These are phyloP conservation scores for Lactarius tabidus DNA, from an alignment of 768 basidiomycete genomes.

Conservation along the genomic window DNA sequence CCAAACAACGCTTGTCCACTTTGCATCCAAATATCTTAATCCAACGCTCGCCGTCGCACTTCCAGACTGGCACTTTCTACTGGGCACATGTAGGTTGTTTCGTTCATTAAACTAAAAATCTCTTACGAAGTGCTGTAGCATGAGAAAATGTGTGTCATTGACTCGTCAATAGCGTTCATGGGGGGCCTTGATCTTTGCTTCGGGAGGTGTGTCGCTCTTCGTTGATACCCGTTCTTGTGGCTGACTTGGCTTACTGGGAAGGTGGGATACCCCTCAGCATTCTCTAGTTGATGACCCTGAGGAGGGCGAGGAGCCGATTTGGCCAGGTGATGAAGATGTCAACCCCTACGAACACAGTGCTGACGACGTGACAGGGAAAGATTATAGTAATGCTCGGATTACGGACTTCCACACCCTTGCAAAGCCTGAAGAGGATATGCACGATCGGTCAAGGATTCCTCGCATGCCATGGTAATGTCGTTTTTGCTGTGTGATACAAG, in stretches of 20 bases:
- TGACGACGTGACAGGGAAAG: constrained; percentile 64
- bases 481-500: constrained; percentile 24
- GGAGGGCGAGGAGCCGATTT: constrained; percentile 62
- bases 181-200: constrained; percentile 95
- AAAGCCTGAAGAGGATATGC: constrained; percentile 94
- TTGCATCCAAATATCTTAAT: constrained; percentile 94
- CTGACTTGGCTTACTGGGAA: constrained; percentile 29
- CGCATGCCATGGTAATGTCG: constrained; percentile 86
- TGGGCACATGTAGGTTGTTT: constrained; percentile 85
- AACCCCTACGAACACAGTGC: not conserved
- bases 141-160: constrained; percentile 96
- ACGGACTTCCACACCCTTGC: constrained; percentile 79
- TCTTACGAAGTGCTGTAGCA: constrained; percentile 49
- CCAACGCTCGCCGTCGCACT: constrained; percentile 95
- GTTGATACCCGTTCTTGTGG: not conserved
- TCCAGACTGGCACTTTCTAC: constrained; percentile 95
- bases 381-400: constrained; percentile 89
- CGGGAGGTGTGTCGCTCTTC: constrained; percentile 50
- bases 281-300: constrained; percentile 81
- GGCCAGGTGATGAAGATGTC: constrained; percentile 63
- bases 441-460: constrained; percentile 82
- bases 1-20: constrained; percentile 74
- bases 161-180: constrained; percentile 97
- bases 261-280: constrained; percentile 98
- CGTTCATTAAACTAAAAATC: not conserved